These are phyloP conservation scores for Aspergillus homomorphus DNA, from an alignment of 495 filamentous ascomycete genomes.

Conservation along the genomic window DNA sequence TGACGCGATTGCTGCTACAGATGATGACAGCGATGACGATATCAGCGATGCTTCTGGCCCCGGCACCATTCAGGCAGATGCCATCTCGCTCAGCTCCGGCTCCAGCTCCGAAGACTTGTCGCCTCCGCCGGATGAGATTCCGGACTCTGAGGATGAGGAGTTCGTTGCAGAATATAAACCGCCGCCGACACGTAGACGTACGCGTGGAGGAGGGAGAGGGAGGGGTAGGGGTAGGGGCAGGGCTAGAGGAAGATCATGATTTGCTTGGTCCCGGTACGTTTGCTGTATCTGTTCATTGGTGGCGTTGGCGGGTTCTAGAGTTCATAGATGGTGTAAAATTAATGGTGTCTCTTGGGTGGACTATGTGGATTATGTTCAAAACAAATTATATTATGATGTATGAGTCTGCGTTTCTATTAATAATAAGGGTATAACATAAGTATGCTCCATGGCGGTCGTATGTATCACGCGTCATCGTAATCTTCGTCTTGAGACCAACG, in stretches of 20 bases:
- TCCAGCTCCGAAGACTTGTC: conserved; percentile 9
- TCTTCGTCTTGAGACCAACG: conserved; percentile 14
- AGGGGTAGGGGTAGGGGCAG: neutral
- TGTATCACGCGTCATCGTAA: neutral
- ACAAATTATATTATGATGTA: neutral
- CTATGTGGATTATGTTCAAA: neutral
- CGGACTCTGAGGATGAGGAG: conserved; percentile 2
- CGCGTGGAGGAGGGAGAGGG: neutral
- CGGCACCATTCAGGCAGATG: neutral
- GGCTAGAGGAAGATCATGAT: neutral
- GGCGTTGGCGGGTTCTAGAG: no score
- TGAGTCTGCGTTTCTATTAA: neutral
- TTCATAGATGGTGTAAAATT: no score
- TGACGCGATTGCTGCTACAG: neutral
- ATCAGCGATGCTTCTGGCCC: neutral
- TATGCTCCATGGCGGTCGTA: neutral
- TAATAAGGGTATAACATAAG: neutral
- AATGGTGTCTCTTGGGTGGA: neutral
- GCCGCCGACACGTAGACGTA: conserved; percentile 25
- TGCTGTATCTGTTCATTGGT: no score
- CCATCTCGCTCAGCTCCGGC: conserved; percentile 1
- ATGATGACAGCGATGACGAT: neutral
- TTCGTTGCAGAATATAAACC: conserved; percentile 17
- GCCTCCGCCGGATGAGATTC: conserved; percentile 6
- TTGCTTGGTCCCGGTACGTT: no score